Evolutionary conservation across 1,139 yeast species (phyloP), one percentile per base, ranked within the genome.

Genomic region (Yamadazyma triangularis): DNA sequence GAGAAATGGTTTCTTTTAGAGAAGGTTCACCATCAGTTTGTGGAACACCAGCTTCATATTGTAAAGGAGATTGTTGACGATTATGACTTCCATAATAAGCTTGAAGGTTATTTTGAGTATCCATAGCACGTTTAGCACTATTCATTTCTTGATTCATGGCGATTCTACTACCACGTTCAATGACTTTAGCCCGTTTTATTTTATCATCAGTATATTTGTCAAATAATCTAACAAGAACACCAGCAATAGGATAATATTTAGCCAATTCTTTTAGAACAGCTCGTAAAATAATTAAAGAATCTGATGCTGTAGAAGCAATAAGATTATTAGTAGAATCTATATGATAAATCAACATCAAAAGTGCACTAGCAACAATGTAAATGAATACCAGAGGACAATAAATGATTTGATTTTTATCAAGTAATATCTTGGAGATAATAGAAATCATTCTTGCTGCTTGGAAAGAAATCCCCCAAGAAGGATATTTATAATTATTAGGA

Each of bases 361-460:
- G 65, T 2, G 94, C 88, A 27, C 83, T 72, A 51, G 81, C 81
- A 22, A 82, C 55, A 43, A 77, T 64, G 50, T 77, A 67, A n/a
- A 68, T 70, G 41, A 64, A 65, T 58, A 67, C 65, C 15, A 79
- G 75, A 16, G 83, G 81, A 49, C 79, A 66, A 46, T 70, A 69
- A 38, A 60, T 59, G 35, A 79, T 51, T 45, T 75, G 73, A 35
- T 72, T 69, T 30, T 71, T 65, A 27, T 72, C 74, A 23, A 72
- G 55, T 39, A 84, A 47, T 36, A 75, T 77, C 36, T 80, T 81
- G 27, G 77, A 63, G 32, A 84, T 79, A 37, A 78, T 67, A 5
- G 84, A 75, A 40, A 84, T 79, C 82, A 82, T 81, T 48, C 86
- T 77, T 2, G 93, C 87, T 0, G 94, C 87, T 53, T 83, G 89